Evolutionary conservation across 192 early-diverging fungal species (phyloP).

Genomic region (Backusella tuberculispora): DNA sequence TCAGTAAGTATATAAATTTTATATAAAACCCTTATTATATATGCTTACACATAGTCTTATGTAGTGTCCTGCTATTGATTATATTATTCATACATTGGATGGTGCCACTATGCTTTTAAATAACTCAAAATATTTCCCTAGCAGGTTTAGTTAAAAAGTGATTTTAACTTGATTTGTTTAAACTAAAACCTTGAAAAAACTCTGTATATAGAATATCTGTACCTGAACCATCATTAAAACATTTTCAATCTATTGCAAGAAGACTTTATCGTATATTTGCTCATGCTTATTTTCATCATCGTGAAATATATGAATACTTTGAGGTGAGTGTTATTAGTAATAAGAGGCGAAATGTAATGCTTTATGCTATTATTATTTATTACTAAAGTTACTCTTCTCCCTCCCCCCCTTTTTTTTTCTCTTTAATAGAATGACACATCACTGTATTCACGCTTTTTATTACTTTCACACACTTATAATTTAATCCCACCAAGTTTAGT

Average conservation of each 20-base stretch:
- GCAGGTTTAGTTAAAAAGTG: slow-evolving; percentile 55
- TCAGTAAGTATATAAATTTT: slow-evolving; percentile 51
- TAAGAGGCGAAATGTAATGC: not conserved
- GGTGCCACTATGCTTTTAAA: slow-evolving; percentile 82
- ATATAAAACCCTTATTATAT: not conserved
- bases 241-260: slow-evolving; percentile 87
- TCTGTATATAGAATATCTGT: slow-evolving; percentile 51
- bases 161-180: too few species aligned
- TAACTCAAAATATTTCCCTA: slow-evolving; percentile 76
- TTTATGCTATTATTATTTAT: not conserved
- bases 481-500: slow-evolving; percentile 71
- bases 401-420: not conserved
- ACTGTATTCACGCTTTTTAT: slow-evolving; percentile 75
- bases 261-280: slow-evolving; percentile 97
- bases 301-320: slow-evolving; percentile 85
- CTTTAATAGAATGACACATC: slow-evolving; percentile 63
- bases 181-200: not conserved
- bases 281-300: slow-evolving; percentile 93
- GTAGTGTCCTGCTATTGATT: slow-evolving; percentile 90
- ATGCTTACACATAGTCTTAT: slow-evolving; percentile 2
- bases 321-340: slow-evolving; percentile 57
- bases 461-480: slow-evolving; percentile 63
- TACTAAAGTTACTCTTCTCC: not conserved
- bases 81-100: slow-evolving; percentile 92
- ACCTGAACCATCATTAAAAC: slow-evolving; percentile 76